Base-by-base conservation (phyloP, 2,329 filamentous ascomycete genomes). In the Pyrenophora tritici-repentis region DNA sequence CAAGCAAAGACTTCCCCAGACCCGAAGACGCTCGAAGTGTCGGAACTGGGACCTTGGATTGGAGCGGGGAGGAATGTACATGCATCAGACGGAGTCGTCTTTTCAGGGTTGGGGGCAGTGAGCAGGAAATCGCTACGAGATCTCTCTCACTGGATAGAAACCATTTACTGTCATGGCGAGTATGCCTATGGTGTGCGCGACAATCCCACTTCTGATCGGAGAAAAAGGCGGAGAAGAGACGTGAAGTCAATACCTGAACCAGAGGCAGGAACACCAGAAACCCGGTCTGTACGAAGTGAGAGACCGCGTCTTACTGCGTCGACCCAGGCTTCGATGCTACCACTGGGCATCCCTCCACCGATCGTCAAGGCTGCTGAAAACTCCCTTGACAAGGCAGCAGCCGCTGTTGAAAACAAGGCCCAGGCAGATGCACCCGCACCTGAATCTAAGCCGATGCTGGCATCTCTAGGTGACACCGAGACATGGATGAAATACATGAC, bases 141-240 rank as follows among this genome's bases (percentile, higher is more conserved):
- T 62, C 70, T 97, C 20, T 87, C 88, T 1, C 83, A 88, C 47
- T 97, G 93, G 93, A 87, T 94, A 81, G 89, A 95, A 71, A 88
- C 90, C 65, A 81, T 97, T 2, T 96, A 94, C 72, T 86, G 81
- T 24, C 90, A 91, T 79, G 93, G 92, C 2, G 86, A 90, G 44
- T 82, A 89, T 65, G 86, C 93, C 2, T 97, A 96, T 69, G 93
- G 92, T 3, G 83, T 97, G 6, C 83, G 84, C 45, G 88, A 95
- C 31, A 91, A 90, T 59, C 89, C 91, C 12, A 83, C 82, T 1
- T 87, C 89, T 1, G 81, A 81, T 52, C 82, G 88, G 26, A 79
- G 81, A 40, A 76, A 68, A 76, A 35, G 75, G 70, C 57, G 82
- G 71, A 65, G 70, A 46, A 73, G 70, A 34, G 75, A 68, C 53